phyloP scores from a whole-genome alignment of 2,329 filamentous ascomycete genomes.

The Xylariaceae sp. region DNA sequence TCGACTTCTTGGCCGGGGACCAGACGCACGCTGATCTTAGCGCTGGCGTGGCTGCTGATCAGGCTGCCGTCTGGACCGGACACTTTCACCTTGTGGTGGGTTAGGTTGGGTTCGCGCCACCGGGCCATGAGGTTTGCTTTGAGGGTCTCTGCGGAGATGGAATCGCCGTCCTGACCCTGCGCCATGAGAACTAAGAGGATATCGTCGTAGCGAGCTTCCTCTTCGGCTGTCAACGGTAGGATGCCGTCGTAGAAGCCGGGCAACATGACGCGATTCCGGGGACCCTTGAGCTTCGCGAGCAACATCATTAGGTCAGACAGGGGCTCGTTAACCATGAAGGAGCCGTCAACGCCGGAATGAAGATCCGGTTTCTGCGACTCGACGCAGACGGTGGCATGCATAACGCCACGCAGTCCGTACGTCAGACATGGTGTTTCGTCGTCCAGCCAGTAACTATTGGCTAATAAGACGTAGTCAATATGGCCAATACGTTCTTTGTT shows the following conservation, averaged over 20 bases:
- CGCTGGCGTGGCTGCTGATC: conserved; percentile 83
- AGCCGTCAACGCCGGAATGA: conserved; percentile 96
- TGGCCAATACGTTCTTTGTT: conserved; percentile 82
- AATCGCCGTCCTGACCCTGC: conserved; percentile 54
- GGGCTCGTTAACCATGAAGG: conserved; percentile 81
- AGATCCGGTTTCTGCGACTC: conserved; percentile 82
- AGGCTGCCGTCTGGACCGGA: conserved; percentile 89
- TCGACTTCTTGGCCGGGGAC: conserved; percentile 90
- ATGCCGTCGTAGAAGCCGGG: conserved; percentile 87
- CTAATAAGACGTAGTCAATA: conserved; percentile 89
- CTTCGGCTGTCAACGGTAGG: conserved; percentile 65
- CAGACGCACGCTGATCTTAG: conserved; percentile 81
- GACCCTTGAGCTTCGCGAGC: conserved; percentile 74
- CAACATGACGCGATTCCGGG: conserved; percentile 74
- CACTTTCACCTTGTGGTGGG: conserved; percentile 87
- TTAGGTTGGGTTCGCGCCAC: conserved; percentile 93
- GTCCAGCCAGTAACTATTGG: conserved; percentile 98
- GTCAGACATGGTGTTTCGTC: conserved; percentile 93
- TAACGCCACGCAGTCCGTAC: conserved; percentile 86
- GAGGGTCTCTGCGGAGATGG: conserved; percentile 58
- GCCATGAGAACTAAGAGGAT: conserved; percentile 73
- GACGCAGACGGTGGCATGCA: conserved; percentile 86
- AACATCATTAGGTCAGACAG: conserved; percentile 85
- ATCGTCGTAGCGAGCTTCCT: conserved; percentile 76
- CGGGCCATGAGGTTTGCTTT: conserved; percentile 83